Evolutionary conservation across 805 yeast species (phyloP).

Genomic region (Suhomyces kilbournensis): DNA sequence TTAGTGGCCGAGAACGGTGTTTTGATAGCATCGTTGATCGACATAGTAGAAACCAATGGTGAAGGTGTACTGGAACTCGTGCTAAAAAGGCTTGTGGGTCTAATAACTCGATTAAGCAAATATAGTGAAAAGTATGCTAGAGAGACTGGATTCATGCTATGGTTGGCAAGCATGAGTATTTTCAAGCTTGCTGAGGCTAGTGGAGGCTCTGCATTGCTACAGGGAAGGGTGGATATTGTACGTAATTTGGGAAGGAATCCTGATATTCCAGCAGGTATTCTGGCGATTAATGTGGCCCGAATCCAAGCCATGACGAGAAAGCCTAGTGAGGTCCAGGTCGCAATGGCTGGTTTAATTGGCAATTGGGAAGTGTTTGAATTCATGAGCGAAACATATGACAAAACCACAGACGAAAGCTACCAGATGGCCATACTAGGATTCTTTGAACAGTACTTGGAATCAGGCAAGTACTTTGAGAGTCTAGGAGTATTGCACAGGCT

Average conservation of each 20-base stretch:
- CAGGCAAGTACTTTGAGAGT: not conserved
- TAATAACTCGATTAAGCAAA: not conserved
- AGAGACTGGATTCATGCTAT: not conserved
- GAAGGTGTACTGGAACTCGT: not conserved
- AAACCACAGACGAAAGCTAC: not conserved
- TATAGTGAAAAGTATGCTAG: not conserved
- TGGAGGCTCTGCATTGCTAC: not conserved
- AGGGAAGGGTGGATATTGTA: not conserved
- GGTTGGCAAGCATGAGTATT: not conserved
- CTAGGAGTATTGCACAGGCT: not conserved
- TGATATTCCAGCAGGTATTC: not conserved
- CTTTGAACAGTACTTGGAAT: not conserved
- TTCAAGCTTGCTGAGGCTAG: not conserved
- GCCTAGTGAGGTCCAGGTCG: not conserved
- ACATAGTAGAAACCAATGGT: constrained; percentile 1
- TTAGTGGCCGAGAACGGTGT: constrained; percentile 1
- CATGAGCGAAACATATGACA: not conserved
- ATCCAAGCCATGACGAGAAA: not conserved
- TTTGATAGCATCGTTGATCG: constrained; percentile 9
- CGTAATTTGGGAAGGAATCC: not conserved
- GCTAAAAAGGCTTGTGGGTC: not conserved
- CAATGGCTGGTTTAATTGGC: not conserved
- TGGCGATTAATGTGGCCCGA: not conserved
- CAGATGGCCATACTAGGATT: not conserved
- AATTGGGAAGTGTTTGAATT: not conserved